Evolutionary conservation across 2,329 filamentous ascomycete species (phyloP).

Genomic region (Triangularia setosa): DNA sequence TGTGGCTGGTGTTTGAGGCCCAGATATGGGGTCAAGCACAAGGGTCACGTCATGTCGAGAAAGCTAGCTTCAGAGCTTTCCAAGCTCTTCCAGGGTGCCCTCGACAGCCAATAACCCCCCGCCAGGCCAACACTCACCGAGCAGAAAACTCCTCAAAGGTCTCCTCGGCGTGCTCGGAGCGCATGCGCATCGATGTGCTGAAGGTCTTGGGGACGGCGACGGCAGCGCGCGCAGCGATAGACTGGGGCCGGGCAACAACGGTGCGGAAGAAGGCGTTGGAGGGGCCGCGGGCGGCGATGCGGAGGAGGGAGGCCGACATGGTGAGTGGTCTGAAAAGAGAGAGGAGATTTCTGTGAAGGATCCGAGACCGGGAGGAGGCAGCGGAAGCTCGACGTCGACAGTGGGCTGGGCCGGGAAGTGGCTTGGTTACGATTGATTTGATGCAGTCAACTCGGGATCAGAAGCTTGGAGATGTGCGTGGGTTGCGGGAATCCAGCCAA

Average conservation of each 20-base stretch:
- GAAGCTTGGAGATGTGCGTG: constrained; percentile 22
- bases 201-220: constrained; percentile 53
- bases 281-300: constrained; percentile 65
- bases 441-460: constrained; percentile 11
- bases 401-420: constrained; percentile 19
- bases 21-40: constrained; percentile 7
- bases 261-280: constrained; percentile 60
- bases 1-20: constrained; percentile 6
- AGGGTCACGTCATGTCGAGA: constrained; percentile 18
- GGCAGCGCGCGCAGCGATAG: constrained; percentile 53
- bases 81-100: background rate
- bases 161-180: constrained; percentile 77
- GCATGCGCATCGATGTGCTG: constrained; percentile 58
- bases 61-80: constrained; percentile 8
- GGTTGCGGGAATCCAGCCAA: constrained; percentile 15
- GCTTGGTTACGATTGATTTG: constrained; percentile 24
- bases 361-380: constrained; percentile 14
- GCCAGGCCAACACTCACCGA: constrained; percentile 60
- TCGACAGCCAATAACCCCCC: background rate
- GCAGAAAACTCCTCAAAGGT: constrained; percentile 98
- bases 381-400: constrained; percentile 20
- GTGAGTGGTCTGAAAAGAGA: constrained; percentile 11
- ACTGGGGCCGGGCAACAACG: constrained; percentile 51
- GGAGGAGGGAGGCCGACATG: constrained; percentile 61
- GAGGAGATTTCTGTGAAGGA: constrained; percentile 1